Base-by-base conservation (phyloP, 2,329 filamentous ascomycete species). In the Aspergillus versicolor region DNA sequence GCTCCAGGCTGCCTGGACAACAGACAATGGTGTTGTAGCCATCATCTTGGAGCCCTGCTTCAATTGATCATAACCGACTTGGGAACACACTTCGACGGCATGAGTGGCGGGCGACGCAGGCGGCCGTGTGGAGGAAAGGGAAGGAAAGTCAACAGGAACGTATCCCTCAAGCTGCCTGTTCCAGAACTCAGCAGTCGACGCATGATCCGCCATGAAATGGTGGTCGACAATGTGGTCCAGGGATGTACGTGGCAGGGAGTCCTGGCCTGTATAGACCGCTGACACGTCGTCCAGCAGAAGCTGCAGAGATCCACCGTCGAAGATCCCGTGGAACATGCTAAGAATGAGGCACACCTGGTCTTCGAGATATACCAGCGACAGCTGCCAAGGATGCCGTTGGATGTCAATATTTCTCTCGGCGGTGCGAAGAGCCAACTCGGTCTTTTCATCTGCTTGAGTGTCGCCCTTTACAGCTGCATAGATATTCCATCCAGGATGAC, bases 261-360 rank as follows among this genome's bases (percentile, higher is more conserved):
- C 21, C 12, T 57, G 47, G 3, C 57, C 61, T 8, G 38, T 15
- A 22, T 70, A 70, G 13, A 49, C 59, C 5, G 57, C 59, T 37
- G 61, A 54, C 15, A 75, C 69, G 45, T 75, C 72, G 19, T 66
- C 58, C 6, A 74, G 61, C 3, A 75, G 67, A 4, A 73, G 59
- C 45, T 73, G 64, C 37, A 73, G 44, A 1, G 73, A 75, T 2
- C 69, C 71, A 45, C 72, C 73, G 43, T 75, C 72, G 46, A 73
- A 74, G 13, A 75, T 69, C 21, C 72, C 73, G 58, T 75, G 73
- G 19, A 73, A 71, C 57, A 74, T 67, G 59, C 71, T 70, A 21
- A 74, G 57, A 15, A 72, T 52, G 6, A 73, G 43, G 6, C 62
- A 32, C 0, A 53, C 50, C 3, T 49, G 37, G 15, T 41, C 15